Evolutionary conservation across 1,139 yeast species (phyloP), one percentile per base, ranked within the genome.

Genomic region (Wickerhamomyces sp.): DNA sequence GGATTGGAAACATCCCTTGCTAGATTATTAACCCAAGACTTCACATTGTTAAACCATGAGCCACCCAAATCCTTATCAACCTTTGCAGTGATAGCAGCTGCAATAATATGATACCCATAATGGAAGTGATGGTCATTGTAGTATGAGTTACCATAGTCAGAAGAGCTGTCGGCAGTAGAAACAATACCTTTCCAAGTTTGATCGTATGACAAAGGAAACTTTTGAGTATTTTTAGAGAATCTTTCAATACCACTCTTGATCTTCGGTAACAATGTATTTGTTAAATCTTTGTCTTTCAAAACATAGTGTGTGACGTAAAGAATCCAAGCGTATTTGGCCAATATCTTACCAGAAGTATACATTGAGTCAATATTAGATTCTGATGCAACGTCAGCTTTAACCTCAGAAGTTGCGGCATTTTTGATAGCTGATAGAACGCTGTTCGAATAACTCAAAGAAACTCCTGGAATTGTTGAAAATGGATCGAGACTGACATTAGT

Each of bases 71-170:
- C 63, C 5, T 44, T 41, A 51, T 83, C 92, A 20, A 80, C 76
- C 40, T 71, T 60, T 1, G 77, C 81, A 10, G 80, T 63, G 15
- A 84, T 61, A 0, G 90, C 85, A 37, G 83, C 78, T 0, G 92
- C 85, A 55, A 82, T 83, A 31, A 84, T 72, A 53, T 81, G 88
- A 51, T 84, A 84, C 1, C 88, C 87, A 54, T 82, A 84, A 61
- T 84, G 92, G 67, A 84, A 84, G 60, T 84, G 92, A 52, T 84
- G 94, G 52, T 84, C 94, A 52, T 84, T 84, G 56, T 83, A 84
- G 54, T 76, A 79, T 10, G 89, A 71, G 54, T 84, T 84, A 39
- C 94, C 94, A 57, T 79, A 84, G 64, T 84, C 94, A 44, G 65
- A 67, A 27, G 68, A 62, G 31, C 65, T 60, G 35, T 63, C 64